Evolutionary conservation across 2,329 filamentous ascomycete genomes (phyloP).

Genomic region (Neopestalotiopsis clavispora): DNA sequence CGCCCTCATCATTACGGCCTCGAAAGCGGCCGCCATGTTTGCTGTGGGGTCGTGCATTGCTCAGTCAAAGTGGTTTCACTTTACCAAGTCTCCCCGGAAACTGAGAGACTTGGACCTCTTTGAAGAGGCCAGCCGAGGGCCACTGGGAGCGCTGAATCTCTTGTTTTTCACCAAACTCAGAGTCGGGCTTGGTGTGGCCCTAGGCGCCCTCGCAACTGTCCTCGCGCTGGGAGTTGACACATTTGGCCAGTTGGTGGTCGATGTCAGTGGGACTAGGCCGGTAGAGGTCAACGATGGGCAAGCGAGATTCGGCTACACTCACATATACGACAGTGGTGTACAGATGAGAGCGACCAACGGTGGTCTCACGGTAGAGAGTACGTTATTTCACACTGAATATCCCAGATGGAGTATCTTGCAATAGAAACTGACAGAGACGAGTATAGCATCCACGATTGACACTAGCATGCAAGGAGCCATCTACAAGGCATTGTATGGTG

Average conservation of each 20-base stretch:
- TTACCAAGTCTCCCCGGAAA: slow-evolving; percentile 10
- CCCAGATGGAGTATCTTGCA: too few species aligned
- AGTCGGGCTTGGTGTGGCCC: background rate
- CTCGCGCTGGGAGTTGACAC: background rate
- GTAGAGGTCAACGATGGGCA: background rate
- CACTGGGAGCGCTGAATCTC: slow-evolving; percentile 15
- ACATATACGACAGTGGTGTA: background rate
- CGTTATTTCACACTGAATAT: too few species aligned
- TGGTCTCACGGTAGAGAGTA: too few species aligned
- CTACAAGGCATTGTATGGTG: background rate
- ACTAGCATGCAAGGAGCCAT: background rate
- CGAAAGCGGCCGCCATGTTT: slow-evolving; percentile 18
- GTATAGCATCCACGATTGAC: background rate
- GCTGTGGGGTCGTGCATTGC: slow-evolving; percentile 21
- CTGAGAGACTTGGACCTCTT: slow-evolving; percentile 24
- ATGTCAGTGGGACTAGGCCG: background rate
- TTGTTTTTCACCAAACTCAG: slow-evolving; percentile 15
- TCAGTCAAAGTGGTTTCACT: slow-evolving; percentile 27
- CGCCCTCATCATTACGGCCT: background rate
- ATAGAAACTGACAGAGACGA: too few species aligned
- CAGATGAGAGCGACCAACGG: too few species aligned
- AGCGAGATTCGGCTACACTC: background rate
- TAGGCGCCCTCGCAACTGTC: background rate
- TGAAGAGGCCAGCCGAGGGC: slow-evolving; percentile 25
- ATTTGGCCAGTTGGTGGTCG: background rate